These are phyloP conservation scores for Fusarium sp. DNA, from an alignment of 2,329 filamentous ascomycete genomes.

Conservation along the genomic window DNA sequence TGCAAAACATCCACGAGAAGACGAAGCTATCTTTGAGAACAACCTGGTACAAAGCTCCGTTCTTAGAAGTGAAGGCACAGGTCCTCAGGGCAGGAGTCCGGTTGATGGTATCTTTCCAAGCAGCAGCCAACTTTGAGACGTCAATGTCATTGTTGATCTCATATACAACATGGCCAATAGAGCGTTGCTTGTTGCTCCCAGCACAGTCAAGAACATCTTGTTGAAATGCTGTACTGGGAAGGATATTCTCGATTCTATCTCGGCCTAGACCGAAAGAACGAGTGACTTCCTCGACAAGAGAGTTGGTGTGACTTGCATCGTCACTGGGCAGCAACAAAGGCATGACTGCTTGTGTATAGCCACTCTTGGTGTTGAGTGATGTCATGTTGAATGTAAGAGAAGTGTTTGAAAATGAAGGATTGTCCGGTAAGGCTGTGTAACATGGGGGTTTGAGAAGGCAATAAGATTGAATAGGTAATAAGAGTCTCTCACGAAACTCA, in stretches of 20 bases:
- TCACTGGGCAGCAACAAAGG: not conserved
- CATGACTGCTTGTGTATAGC: not conserved
- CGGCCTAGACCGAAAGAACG: not conserved
- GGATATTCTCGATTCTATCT: conserved; percentile 2
- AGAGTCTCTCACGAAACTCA: no score
- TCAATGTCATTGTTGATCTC: not conserved
- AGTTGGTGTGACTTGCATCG: not conserved
- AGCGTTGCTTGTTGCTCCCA: not conserved
- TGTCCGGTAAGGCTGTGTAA: not conserved
- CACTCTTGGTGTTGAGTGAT: not conserved
- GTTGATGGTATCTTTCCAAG: conserved; percentile 4
- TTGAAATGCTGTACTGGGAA: not conserved
- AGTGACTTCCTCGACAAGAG: not conserved
- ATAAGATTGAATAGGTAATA: not conserved
- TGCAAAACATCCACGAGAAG: conserved; percentile 6
- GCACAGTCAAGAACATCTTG: conserved; percentile 1
- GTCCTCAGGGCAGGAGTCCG: not conserved
- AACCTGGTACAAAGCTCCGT: not conserved
- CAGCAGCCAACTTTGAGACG: not conserved
- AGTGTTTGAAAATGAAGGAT: not conserved
- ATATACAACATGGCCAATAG: not conserved
- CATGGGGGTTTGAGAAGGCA: not conserved
- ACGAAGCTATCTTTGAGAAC: not conserved
- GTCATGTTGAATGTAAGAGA: not conserved
- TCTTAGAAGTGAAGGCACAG: not conserved